Evolutionary conservation across 768 basidiomycete species (phyloP).

Genomic region (Podaxis pistillaris): DNA sequence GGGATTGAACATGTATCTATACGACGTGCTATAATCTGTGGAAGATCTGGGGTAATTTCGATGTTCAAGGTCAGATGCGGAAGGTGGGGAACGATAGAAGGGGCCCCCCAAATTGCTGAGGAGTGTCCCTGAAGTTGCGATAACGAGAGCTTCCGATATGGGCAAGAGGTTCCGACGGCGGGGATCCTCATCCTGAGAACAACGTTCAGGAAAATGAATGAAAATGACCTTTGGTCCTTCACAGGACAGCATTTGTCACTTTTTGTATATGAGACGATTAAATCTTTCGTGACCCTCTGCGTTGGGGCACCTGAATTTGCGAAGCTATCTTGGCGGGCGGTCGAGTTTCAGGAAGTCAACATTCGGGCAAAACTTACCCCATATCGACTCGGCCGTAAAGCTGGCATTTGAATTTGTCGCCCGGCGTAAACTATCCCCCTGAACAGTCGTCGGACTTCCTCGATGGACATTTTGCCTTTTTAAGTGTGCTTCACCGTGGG

Average conservation of each 20-base stretch:
- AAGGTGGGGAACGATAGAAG: constrained; percentile 8
- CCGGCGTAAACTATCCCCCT: background rate
- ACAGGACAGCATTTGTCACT: background rate
- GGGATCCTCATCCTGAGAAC: constrained; percentile 8
- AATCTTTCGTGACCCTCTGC: background rate
- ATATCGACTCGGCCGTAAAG: background rate
- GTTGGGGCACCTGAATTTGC: background rate
- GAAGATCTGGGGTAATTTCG: constrained; percentile 6
- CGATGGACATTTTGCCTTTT: constrained; percentile 14
- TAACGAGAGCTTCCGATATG: constrained; percentile 7
- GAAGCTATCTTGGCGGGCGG: background rate
- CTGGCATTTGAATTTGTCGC: constrained; percentile 3
- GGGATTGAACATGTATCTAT: background rate
- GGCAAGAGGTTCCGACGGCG: constrained; percentile 12
- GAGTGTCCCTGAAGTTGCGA: constrained; percentile 2
- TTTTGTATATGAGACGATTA: background rate
- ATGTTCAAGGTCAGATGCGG: background rate
- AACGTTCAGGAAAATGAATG: background rate
- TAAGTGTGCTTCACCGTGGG: constrained; percentile 14
- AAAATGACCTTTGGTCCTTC: background rate
- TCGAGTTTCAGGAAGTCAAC: constrained; percentile 1
- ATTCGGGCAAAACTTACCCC: constrained; percentile 3
- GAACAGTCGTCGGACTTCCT: constrained; percentile 9
- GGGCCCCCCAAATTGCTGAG: constrained; percentile 8
- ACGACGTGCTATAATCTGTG: background rate